These are phyloP conservation scores for Tetragonia tetragonoides DNA, from an alignment of 148 eudicot genomes.

Conservation along the genomic window DNA sequence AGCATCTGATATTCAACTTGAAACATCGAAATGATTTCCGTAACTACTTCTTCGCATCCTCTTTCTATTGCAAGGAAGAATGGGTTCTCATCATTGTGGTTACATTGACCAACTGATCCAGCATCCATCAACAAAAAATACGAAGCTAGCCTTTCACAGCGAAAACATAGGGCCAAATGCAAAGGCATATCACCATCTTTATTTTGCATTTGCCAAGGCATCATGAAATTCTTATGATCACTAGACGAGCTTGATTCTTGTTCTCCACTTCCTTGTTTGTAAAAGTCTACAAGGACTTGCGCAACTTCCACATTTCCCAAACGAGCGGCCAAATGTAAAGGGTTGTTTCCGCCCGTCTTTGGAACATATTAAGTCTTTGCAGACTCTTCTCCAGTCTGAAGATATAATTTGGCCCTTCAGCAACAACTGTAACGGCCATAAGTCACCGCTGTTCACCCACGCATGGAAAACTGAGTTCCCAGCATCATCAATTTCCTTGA, in stretches of 20 bases:
- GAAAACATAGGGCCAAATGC: not conserved
- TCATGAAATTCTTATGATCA: too few species aligned
- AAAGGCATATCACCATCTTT: constrained; percentile 2
- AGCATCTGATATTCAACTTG: not conserved
- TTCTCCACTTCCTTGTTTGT: not conserved
- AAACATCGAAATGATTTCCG: not conserved
- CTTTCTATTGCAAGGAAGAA: not conserved
- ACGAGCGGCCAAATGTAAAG: not conserved
- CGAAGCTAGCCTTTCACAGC: not conserved
- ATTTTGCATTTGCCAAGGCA: not conserved
- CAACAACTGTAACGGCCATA: not conserved
- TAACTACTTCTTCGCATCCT: not conserved
- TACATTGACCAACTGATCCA: not conserved
- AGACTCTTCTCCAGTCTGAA: not conserved
- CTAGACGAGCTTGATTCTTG: not conserved
- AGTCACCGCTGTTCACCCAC: not conserved
- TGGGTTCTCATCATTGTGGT: too few species aligned
- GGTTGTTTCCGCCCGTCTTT: not conserved
- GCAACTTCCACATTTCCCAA: not conserved
- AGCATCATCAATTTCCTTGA: not conserved
- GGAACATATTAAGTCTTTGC: not conserved
- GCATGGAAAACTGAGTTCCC: not conserved
- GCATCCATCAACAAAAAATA: too few species aligned
- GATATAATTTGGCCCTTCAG: not conserved
- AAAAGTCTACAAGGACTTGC: not conserved